Conservation (phyloP, 73 alveolate genomes). For the Paraurostyla sp. region DNA sequence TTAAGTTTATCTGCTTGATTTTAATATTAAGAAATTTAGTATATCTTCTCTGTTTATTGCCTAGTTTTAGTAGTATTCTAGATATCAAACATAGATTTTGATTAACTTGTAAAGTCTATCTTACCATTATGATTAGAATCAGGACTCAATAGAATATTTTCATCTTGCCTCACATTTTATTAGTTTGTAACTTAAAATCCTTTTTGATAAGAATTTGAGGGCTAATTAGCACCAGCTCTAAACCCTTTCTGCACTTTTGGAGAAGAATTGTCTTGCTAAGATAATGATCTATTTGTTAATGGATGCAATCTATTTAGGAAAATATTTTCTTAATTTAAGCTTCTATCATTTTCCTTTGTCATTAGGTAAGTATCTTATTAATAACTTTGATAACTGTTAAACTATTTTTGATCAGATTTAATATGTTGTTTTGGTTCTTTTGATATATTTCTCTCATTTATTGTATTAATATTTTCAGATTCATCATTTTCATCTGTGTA, state of each 20-base stretch:
- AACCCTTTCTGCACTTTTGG: no score
- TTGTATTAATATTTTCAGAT: neutral
- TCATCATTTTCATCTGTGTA: neutral
- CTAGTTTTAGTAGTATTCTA: neutral
- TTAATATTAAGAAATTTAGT: neutral
- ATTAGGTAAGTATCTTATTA: neutral
- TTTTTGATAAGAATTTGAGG: no score
- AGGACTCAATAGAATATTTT: no score
- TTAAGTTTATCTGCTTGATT: neutral
- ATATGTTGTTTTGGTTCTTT: no score
- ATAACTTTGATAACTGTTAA: neutral
- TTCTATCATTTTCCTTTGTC: no score
- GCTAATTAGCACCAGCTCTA: no score
- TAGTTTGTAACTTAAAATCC: no score
- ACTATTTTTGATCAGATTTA: neutral
- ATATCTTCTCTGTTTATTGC: neutral
- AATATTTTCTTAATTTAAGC: neutral
- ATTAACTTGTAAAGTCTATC: no score
- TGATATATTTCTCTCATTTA: neutral
- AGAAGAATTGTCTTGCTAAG: no score
- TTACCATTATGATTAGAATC: no score
- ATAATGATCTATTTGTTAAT: neutral
- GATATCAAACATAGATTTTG: no score
- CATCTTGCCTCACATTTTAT: no score
- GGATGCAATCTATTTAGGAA: constrained; percentile 20